Evolutionary conservation across 2,329 filamentous ascomycete genomes (phyloP).

Genomic region (Didymella keratinophila): DNA sequence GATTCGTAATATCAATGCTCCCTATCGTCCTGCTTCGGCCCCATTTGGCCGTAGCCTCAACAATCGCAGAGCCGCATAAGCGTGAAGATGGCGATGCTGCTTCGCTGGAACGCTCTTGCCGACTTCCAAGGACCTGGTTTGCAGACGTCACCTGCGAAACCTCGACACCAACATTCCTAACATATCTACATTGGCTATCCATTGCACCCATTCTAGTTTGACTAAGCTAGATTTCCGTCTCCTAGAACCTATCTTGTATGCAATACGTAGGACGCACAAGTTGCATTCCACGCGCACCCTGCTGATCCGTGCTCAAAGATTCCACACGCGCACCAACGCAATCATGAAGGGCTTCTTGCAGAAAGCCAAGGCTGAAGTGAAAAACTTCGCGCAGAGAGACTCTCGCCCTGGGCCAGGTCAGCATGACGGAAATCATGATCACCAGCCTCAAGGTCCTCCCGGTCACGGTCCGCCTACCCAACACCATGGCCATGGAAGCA

Average conservation of each 20-base stretch:
- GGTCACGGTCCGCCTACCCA: conserved; percentile 6
- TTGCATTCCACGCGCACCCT: conserved; percentile 3
- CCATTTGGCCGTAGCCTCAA: conserved; percentile 3
- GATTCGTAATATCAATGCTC: conserved; percentile 11
- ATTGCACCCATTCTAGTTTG: background rate
- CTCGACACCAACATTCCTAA: conserved; percentile 7
- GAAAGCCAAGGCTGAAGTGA: conserved; percentile 40
- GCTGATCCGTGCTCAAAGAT: background rate
- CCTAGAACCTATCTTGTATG: background rate
- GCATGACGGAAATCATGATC: conserved; percentile 5
- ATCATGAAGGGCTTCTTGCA: conserved; percentile 41
- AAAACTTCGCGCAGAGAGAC: conserved; percentile 20
- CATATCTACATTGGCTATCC: background rate
- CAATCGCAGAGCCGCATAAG: conserved; percentile 16
- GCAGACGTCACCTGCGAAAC: conserved; percentile 17
- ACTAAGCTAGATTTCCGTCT: background rate
- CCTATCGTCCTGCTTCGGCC: conserved; percentile 15
- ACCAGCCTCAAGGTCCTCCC: background rate
- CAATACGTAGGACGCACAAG: conserved; percentile 1
- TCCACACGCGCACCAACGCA: background rate
- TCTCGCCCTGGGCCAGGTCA: background rate
- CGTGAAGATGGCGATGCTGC: background rate
- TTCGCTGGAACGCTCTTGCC: conserved; percentile 10
- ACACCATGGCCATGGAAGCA: conserved; percentile 34
- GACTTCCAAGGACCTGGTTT: conserved; percentile 10